These are phyloP conservation scores for Spergularia marina DNA, from an alignment of 148 eudicot genomes.

Conservation along the genomic window DNA sequence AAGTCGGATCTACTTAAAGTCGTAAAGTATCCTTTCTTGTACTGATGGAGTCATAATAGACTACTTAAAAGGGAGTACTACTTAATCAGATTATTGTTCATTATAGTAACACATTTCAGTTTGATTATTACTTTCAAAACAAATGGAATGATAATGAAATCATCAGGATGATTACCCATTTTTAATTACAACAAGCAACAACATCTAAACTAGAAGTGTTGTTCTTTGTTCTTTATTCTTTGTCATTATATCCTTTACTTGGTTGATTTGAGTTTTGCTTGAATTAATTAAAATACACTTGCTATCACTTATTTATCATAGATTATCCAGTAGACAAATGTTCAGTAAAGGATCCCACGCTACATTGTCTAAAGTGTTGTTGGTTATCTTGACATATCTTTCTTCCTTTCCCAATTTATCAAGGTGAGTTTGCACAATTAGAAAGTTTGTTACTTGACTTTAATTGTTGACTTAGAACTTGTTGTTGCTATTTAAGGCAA, in stretches of 20 bases:
- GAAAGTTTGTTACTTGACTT: neutral
- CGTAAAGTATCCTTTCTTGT: too few species aligned
- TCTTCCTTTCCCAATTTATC: slow-evolving; percentile 18
- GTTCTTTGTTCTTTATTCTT: neutral
- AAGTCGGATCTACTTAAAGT: too few species aligned
- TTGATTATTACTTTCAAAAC: slow-evolving; percentile 12
- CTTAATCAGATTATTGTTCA: too few species aligned
- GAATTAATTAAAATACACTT: neutral
- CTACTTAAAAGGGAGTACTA: too few species aligned
- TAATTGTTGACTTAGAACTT: neutral
- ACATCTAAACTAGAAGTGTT: neutral
- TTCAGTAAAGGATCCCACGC: slow-evolving; percentile 11
- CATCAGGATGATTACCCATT: slow-evolving; percentile 6
- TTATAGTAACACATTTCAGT: neutral
- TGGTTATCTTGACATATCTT: slow-evolving; percentile 2
- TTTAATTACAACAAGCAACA: slow-evolving; percentile 14
- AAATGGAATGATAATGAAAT: slow-evolving; percentile 20
- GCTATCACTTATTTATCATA: slow-evolving; percentile 10
- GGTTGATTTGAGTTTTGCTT: slow-evolving; percentile 6
- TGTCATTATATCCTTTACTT: neutral
- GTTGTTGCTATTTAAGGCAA: neutral
- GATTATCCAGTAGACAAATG: slow-evolving; percentile 15
- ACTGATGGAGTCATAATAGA: too few species aligned
- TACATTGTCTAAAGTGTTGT: slow-evolving; percentile 2
- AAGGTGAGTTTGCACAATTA: neutral